Evolutionary conservation across 768 basidiomycete species (phyloP).

Genomic region (Sistotremastrum niveocremeum): DNA sequence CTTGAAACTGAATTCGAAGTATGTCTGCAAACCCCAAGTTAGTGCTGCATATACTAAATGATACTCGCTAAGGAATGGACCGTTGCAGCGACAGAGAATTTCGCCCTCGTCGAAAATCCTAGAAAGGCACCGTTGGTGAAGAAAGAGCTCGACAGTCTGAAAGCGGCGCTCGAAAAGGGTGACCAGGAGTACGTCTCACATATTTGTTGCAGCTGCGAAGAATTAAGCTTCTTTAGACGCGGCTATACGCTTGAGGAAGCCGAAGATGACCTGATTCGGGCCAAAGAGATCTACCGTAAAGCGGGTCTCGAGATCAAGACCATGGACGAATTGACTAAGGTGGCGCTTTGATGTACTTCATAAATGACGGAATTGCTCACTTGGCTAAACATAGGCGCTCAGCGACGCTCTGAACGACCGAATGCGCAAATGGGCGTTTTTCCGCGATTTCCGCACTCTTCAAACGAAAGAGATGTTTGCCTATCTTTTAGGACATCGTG

Average conservation of each 20-base stretch:
- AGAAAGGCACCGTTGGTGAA: conserved; percentile 45
- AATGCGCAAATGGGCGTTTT: conserved; percentile 68
- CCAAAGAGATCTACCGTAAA: conserved; percentile 41
- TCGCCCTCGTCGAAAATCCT: conserved; percentile 40
- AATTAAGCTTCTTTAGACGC: conserved; percentile 24
- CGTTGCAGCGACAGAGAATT: conserved; percentile 46
- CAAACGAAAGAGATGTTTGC: conserved; percentile 76
- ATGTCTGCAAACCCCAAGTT: conserved; percentile 9
- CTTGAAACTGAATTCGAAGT: conserved; percentile 55
- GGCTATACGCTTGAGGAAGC: conserved; percentile 72
- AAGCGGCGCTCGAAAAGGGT: conserved; percentile 51
- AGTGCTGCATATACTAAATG: neutral
- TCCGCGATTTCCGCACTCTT: conserved; percentile 79
- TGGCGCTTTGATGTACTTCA: conserved; percentile 13
- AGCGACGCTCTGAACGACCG: conserved; percentile 52
- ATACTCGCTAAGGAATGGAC: conserved; percentile 41
- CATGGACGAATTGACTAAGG: conserved; percentile 54
- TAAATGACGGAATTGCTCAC: neutral
- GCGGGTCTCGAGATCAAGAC: conserved; percentile 51
- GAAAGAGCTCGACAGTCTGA: conserved; percentile 46
- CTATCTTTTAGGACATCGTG: conserved; percentile 70
- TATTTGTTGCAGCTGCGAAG: neutral
- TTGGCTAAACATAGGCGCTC: conserved; percentile 35
- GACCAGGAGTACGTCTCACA: conserved; percentile 39
- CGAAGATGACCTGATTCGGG: conserved; percentile 53